Evolutionary conservation across 2,329 filamentous ascomycete species (phyloP), one percentile per base, ranked within the genome.

Genomic region (Ophiostoma montium): DNA sequence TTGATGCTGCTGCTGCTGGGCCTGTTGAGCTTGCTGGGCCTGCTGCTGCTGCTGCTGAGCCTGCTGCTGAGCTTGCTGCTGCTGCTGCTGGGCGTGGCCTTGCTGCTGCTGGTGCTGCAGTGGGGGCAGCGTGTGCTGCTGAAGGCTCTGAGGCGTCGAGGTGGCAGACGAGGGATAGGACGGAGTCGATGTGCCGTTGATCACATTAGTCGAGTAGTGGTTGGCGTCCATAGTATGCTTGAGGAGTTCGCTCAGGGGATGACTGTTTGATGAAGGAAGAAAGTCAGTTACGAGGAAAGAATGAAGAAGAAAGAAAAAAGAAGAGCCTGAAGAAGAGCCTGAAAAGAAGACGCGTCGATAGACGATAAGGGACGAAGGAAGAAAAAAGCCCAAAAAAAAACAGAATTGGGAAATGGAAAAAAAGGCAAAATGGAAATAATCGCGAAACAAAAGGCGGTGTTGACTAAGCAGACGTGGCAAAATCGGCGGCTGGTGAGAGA

Each of bases 21-120:
- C 55, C 56, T 72, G 69, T n/a, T n/a, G n/a, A n/a, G n/a, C n/a
- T n/a, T n/a, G n/a, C n/a, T n/a, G n/a, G n/a, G n/a, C n/a, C 35
- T 51, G 50, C 16, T 48, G 52, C 12, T 53, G 52, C 27, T 52
- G 50, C 7, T 52, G 66, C 38, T 59, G 59, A 35, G 60, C 61
- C 55, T 63, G 61, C 58, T 56, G 57, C 15, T 56, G 56, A 19
- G 57, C 58, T 11, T 49, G 50, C 21, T 65, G 61, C 45, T 64
- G 64, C 49, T 65, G 62, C 1, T 55, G 57, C 13, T 54, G 53
- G 46, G 56, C 55, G 56, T 72, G 69, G 39, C 39, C 23, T 27
- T 42, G 39, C n/a, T 42, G 39, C 67, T 74, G 64, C 55, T 67
- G 64, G 50, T 70, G 68, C 58, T 58, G 56, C 27, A 60, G 58